These are phyloP conservation scores for Elsinoe perseae DNA, from an alignment of 2,329 filamentous ascomycete species.

Conservation along the genomic window DNA sequence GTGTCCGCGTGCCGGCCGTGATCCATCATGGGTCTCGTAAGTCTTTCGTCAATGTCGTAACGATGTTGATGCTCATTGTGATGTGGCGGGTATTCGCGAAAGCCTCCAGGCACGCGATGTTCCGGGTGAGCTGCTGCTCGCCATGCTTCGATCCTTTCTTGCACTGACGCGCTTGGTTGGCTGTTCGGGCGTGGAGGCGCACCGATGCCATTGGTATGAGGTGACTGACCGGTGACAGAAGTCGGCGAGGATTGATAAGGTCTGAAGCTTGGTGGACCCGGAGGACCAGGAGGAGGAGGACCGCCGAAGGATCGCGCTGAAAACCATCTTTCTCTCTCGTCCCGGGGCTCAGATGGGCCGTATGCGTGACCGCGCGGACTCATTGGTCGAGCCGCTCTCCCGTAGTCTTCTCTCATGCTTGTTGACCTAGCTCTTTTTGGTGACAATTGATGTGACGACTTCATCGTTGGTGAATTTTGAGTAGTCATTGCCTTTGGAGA, in stretches of 20 bases:
- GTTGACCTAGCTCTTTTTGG: constrained; percentile 33
- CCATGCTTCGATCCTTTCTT: constrained; percentile 11
- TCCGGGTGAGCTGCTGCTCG: constrained; percentile 15
- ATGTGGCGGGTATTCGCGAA: constrained; percentile 18
- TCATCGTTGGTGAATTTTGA: constrained; percentile 28
- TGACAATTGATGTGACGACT: constrained; percentile 43
- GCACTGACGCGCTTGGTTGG: constrained; percentile 24
- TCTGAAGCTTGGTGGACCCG: constrained; percentile 23
- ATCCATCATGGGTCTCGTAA: background rate
- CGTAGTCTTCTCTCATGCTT: constrained; percentile 30
- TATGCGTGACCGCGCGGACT: constrained; percentile 21
- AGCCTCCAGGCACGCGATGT: constrained; percentile 15
- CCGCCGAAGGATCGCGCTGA: background rate
- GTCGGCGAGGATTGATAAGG: constrained; percentile 28
- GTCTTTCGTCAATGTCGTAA: constrained; percentile 10
- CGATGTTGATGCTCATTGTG: constrained; percentile 4
- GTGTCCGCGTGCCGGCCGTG: constrained; percentile 7
- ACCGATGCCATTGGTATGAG: constrained; percentile 6
- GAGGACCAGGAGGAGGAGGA: constrained; percentile 18
- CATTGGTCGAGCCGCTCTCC: constrained; percentile 22
- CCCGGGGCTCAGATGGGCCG: background rate
- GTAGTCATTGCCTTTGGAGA: constrained; percentile 29
- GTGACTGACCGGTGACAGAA: constrained; percentile 21
- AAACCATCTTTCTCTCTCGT: constrained; percentile 15
- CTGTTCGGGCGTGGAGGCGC: constrained; percentile 28